Base-by-base conservation (phyloP, 805 yeast genomes). In the Maudiozyma saulgeensis region DNA sequence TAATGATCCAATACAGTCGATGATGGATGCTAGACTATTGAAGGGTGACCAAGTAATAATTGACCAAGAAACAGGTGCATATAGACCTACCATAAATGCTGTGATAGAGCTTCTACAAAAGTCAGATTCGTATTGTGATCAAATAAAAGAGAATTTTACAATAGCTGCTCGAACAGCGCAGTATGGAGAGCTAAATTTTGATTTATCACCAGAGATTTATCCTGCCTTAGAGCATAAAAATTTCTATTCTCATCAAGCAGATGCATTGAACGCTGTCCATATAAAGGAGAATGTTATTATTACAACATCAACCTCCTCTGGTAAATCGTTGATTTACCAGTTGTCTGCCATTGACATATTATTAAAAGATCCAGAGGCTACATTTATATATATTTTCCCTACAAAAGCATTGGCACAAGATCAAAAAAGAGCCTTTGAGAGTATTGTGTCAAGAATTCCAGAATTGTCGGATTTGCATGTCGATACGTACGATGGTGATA, bases 371-470 rank as follows among this genome's bases (percentile, higher is more conserved):
- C 68, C 69, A 11, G 69, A 68, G 32, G 58, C 69, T 1, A 86
- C 95, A 0, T 85, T 96, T 9, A 72, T 95, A 72, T 89, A 85
- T 58, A 81, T 93, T 12, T 93, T 93, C 58, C 99, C 99, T 2
- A 93, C 99, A 0, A 93, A 93, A 61, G 99, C 99, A 0, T 71
- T 93, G 46, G 98, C 99, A 0, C 99, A 93, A 61, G 99, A 93
- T 70, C 99, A 93, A 66, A 83, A 83, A 58, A 72, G 96, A 53
- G 81, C 95, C n/a, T 68, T 93, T 49, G 74, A 75, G 45, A 80
- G 77, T 21, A 67, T 85, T 11, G 67, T 84, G 42, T 66, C 73
- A 6, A 68, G 68, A 37, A 74, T 86, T 45, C 79, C 80, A 0
- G 66, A 67, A 12, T 55, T 73, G 2, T 59, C 64, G 3, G 70